Evolutionary conservation across 768 basidiomycete species (phyloP), one percentile per base, ranked within the genome.

Genomic region (Pisolithus microcarpus): DNA sequence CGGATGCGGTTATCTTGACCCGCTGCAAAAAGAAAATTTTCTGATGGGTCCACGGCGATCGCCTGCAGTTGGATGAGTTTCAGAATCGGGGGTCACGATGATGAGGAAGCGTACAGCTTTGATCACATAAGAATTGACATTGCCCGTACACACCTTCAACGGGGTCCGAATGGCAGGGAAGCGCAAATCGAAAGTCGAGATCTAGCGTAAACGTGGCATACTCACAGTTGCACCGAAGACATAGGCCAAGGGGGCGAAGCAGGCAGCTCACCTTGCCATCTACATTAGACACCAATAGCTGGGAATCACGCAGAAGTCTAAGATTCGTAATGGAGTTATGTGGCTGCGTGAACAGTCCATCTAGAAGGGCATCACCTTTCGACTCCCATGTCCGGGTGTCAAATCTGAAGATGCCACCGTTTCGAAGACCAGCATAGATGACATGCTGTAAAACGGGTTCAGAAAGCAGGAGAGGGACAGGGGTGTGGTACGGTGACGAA

Each of bases 1-100:
- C 84, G 79, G 52, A 89, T 75, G 30, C 72, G 73, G 39, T 67
- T 55, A 63, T 91, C 87, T 54, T 81, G 75, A 9, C 86, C 86
- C 0, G 83, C 83, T 8, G 82, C 82, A 52, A 86, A 86, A 16
- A 91, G 59, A 46, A 83, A 76, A 26, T 78, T 70, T 44, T 82
- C 72, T 7, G 63, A 53, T 0, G 80, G 76, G 55, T 87, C 85
- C 16, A 79, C 59, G 1, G 77, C 69, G 6, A 87, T 70, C 5
- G 85, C 85, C 87, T 89, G 57, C 24, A 43, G 40, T 38, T 19
- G 46, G 49, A 23, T 61, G 16, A 38, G 54, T 44, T 18, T 26
- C 23, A 36, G 49, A 16, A 36, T 40, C 6, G 16, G 24, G 30
- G 44, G 40, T 7, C 13, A 43, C 10, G 42, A 38, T 5, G 23